phyloP scores from a whole-genome alignment of 2,329 filamentous ascomycete species.

The Trichoderma semiorbis region DNA sequence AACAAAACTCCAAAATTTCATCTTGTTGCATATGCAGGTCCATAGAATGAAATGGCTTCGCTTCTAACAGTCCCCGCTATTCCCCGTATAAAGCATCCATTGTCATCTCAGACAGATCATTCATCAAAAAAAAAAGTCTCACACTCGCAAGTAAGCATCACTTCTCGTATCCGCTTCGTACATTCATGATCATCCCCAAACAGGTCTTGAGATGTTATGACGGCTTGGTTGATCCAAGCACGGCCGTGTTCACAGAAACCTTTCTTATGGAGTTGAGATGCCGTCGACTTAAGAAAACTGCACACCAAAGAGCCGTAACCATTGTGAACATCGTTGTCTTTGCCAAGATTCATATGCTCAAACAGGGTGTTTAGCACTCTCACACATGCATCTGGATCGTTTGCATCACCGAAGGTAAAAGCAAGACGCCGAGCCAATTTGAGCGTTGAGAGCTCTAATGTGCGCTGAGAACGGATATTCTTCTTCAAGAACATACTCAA shows the following conservation, averaged over 20 bases:
- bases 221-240: not conserved
- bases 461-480: fast-evolving
- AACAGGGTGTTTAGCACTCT: not conserved
- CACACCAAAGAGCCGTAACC: fast-evolving
- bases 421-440: not conserved
- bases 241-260: not conserved
- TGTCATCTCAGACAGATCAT: no score
- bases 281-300: not conserved
- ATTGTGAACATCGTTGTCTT: fast-evolving
- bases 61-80: no score
- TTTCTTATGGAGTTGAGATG: not conserved
- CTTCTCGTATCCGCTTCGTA: not conserved
- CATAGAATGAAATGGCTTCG: not conserved
- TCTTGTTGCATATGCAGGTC: not conserved
- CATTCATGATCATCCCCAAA: not conserved
- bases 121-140: no score
- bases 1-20: not conserved
- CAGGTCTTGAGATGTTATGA: not conserved
- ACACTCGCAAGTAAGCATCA: no score
- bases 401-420: not conserved
- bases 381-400: not conserved
- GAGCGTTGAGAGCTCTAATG: not conserved
- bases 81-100: no score
- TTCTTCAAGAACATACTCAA: no score
- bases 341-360: no score